Conservation (phyloP, 805 yeast species). For the Ogataea degrootiae region DNA sequence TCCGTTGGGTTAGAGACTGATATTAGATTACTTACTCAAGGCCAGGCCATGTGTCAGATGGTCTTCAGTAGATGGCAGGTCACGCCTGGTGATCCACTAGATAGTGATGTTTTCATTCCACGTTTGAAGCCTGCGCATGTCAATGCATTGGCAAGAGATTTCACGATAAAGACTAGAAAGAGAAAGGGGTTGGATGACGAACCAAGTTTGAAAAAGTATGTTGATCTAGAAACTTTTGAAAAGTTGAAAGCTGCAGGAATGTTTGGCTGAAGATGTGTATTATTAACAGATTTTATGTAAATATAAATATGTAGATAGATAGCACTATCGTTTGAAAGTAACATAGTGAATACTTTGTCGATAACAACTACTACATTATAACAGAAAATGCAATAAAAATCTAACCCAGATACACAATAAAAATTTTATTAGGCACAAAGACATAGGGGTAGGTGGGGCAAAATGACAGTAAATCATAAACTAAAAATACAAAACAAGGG, state of each 20-base stretch:
- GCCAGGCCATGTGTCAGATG: conserved; percentile 67
- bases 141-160: conserved; percentile 76
- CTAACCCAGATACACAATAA: no score
- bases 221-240: conserved; percentile 55
- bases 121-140: conserved; percentile 71
- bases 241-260: conserved; percentile 37
- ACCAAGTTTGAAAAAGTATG: conserved; percentile 59
- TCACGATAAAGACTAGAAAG: conserved; percentile 80
- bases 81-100: conserved; percentile 92
- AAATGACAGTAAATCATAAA: no score
- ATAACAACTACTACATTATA: no score
- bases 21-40: conserved; percentile 68
- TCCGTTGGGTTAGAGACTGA: conserved; percentile 89
- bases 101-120: conserved; percentile 56
- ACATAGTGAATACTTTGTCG: no score
- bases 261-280: conserved; percentile 2
- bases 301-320: no score
- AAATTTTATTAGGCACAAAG: no score
- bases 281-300: background rate
- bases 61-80: conserved; percentile 67
- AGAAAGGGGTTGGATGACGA: conserved; percentile 82
- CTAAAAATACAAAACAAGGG: no score
- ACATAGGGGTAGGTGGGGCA: no score
- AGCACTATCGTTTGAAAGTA: no score
- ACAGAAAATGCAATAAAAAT: no score